These are phyloP conservation scores for Sphaerostilbella broomeana DNA, from an alignment of 2,329 filamentous ascomycete species.

Conservation along the genomic window DNA sequence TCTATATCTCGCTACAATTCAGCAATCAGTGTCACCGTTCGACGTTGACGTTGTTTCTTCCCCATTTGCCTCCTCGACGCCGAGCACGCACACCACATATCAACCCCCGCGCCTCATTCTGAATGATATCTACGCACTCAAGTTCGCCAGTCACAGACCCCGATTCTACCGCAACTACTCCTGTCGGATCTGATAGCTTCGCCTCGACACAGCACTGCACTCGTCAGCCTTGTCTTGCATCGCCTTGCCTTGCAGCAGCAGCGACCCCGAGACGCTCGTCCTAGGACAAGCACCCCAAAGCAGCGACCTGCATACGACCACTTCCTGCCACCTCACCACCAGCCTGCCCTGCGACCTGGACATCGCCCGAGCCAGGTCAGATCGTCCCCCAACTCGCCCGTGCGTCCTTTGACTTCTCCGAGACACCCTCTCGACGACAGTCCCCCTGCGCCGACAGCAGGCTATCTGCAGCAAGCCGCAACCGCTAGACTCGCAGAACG, in stretches of 20 bases:
- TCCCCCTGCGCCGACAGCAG: constrained; percentile 2
- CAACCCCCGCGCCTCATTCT: no score
- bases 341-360: constrained; percentile 11
- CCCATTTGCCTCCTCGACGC: no score
- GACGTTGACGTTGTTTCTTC: no score
- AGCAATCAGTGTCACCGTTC: no score
- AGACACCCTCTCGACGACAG: constrained; percentile 11
- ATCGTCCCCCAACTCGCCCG: constrained; percentile 11
- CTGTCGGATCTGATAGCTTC: no score
- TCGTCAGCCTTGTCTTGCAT: constrained; percentile 6
- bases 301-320: constrained; percentile 14
- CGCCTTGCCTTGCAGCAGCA: constrained; percentile 1
- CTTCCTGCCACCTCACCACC: constrained; percentile 14
- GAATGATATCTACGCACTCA: no score
- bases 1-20: no score
- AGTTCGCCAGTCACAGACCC: neutral
- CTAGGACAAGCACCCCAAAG: constrained; percentile 12
- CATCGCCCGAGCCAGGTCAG: constrained; percentile 13
- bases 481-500: constrained; percentile 1
- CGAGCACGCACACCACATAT: neutral
- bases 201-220: constrained; percentile 8
- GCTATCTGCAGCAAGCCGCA: constrained; percentile 10
- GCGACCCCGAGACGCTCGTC: constrained; percentile 11
- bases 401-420: constrained; percentile 5
- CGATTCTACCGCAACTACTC: no score